Percentiles rank a stretch among this genome's conserved stretches.
Evolutionary conservation across 2,329 filamentous ascomycete genomes (phyloP).

Genomic region (Colletotrichum paranaense): DNA sequence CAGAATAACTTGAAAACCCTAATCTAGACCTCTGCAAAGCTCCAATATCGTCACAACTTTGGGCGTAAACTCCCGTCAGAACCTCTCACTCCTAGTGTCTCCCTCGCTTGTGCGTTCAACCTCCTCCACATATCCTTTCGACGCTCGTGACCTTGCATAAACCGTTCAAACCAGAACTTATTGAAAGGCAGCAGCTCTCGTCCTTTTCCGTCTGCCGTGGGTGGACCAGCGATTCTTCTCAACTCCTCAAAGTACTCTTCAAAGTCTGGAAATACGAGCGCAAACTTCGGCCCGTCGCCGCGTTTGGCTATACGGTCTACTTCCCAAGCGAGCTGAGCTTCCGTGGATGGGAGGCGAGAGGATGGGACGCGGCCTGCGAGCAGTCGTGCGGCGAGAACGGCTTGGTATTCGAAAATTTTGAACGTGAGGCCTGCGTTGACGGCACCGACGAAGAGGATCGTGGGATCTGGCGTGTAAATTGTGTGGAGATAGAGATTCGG

Average conservation of each 20-base stretch:
- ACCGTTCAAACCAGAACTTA: constrained; percentile 58
- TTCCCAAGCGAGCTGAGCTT: constrained; percentile 68
- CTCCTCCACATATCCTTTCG: constrained; percentile 69
- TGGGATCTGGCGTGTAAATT: constrained; percentile 64
- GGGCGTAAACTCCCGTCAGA: background rate
- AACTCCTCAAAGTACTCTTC: constrained; percentile 72
- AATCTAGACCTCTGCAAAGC: too few relatives aligned
- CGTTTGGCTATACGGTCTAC: constrained; percentile 60
- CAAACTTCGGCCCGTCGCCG: constrained; percentile 69
- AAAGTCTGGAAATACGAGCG: constrained; percentile 70
- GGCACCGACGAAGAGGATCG: constrained; percentile 68
- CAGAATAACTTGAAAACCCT: too few relatives aligned
- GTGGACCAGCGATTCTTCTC: constrained; percentile 60
- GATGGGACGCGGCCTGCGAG: constrained; percentile 59
- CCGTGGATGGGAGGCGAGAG: constrained; percentile 57
- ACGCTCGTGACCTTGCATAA: constrained; percentile 65
- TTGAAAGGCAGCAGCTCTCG: constrained; percentile 57
- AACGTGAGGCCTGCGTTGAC: constrained; percentile 70
- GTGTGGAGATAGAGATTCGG: constrained; percentile 68
- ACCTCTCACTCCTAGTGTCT: background rate
- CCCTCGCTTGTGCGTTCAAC: constrained; percentile 51
- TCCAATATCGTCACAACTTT: background rate
- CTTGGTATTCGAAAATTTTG: constrained; percentile 77
- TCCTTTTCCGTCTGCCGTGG: constrained; percentile 53
- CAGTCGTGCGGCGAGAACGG: constrained; percentile 68